Evolutionary conservation across 148 eudicot species (phyloP), one percentile per base, ranked within the genome.

Genomic region (Fagopyrum tataricum): DNA sequence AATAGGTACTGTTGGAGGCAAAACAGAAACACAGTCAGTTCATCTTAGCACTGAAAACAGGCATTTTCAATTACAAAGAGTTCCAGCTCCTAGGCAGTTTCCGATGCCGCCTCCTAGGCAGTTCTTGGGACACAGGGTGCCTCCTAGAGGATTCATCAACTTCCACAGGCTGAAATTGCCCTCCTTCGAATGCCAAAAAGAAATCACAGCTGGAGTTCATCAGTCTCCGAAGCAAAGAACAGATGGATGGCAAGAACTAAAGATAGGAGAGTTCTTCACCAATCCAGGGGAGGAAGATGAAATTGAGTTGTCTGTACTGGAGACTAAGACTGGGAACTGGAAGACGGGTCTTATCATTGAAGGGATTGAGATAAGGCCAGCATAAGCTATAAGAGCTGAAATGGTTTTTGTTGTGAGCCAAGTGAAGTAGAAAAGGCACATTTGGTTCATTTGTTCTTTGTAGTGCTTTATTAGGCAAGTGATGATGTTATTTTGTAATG

Each of bases 281-380:
- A 8, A 72, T 0, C 74, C 52, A 2, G 78, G 68, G 42, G 84
- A 79, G 21, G 85, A 76, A 4, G 76, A 73, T 47, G 87, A 83
- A n/a, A 75, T 87, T 14, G 83, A 86, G 73, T 76, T 91, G 79
- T 62, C 78, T 21, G 56, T 89, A 26, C 20, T 70, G 77, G 92
- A 86, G 76, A 77, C 78, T 6, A 70, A 74, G 41, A 70, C 15
- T 4, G 79, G 80, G 23, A 66, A 77, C 31, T 76, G 87, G 85
- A 87, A 87, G 74, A 49, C 75, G 52, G 94, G 90, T 1, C 77
- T 91, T 24, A 14, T 83, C 67, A 70, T 91, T 26, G 80, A 91
- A 78, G 94, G 97, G 10, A 76, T 91, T 67, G 94, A 89, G 77
- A 67, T 89, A 6, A 79, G 93, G 72, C 90, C 97, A 0, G 83